phyloP scores from a whole-genome alignment of 2,329 filamentous ascomycete genomes.

The Chaetomium olivaceum region DNA sequence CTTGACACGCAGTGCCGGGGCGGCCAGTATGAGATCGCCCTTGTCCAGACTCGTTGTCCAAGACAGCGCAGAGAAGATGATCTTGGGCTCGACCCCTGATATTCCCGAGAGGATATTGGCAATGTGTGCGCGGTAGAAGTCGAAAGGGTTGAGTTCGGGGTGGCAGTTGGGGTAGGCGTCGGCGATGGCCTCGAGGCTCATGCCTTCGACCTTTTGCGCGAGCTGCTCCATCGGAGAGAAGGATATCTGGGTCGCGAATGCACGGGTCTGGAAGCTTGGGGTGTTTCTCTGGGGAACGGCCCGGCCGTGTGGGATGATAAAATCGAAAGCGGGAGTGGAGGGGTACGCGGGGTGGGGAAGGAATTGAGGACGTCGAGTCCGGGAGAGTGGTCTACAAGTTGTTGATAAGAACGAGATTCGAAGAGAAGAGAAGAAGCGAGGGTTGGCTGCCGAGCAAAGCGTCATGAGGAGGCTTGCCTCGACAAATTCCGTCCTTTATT shows the following conservation, averaged over 20 bases:
- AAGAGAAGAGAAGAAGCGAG: constrained; percentile 24
- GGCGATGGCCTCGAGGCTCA: constrained; percentile 40
- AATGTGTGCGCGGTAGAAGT: constrained; percentile 78
- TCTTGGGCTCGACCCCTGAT: constrained; percentile 67
- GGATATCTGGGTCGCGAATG: constrained; percentile 32
- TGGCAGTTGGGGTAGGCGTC: constrained; percentile 57
- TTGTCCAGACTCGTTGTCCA: constrained; percentile 81
- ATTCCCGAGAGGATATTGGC: constrained; percentile 67
- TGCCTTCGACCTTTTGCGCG: constrained; percentile 39
- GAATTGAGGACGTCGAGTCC: constrained; percentile 24
- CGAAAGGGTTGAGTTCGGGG: constrained; percentile 72
- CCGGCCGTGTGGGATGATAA: constrained; percentile 22
- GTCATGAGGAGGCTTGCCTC: constrained; percentile 23
- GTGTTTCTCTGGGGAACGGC: constrained; percentile 19
- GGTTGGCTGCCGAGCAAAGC: constrained; percentile 10
- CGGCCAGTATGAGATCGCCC: constrained; percentile 76
- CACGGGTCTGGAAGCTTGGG: constrained; percentile 18
- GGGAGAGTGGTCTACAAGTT: constrained; percentile 3
- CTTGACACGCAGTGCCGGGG: constrained; percentile 78
- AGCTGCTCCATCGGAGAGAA: constrained; percentile 38
- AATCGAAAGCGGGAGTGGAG: constrained; percentile 15
- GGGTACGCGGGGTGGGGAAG: constrained; percentile 16
- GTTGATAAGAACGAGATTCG: constrained; percentile 11
- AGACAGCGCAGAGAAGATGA: constrained; percentile 74
- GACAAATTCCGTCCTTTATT: background rate